Base-by-base conservation (phyloP, 305 asterid genomes). In the Caryopteris hybrid region DNA sequence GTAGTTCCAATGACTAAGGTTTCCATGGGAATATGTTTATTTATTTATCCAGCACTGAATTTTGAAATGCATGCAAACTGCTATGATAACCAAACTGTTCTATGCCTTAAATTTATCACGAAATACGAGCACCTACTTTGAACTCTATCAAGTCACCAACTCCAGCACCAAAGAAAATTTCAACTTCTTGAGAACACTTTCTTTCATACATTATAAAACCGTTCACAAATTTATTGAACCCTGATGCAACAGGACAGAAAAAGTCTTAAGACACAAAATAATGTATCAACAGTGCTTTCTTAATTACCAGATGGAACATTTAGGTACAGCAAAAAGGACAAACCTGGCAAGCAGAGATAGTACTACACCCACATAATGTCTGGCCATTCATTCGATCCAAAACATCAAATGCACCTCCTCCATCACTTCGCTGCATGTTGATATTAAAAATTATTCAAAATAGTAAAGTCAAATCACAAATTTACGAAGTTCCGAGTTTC, bases 341-440 rank as follows among this genome's bases (percentile, higher is more conserved):
- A 68, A 93, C 99, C 99, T 89, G 90, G 83, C 98, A 94, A 68
- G 96, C 88, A 48, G 88, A 78, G 74, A 91, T 75, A 6, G 89
- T 75, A 67, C 71, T 73, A 68, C 99, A 94, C 60, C 99, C 99
- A 41, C 99, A 94, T 62, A 94, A 79, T 12, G 90, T 67, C 68
- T 81, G 95, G 43, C 98, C 99, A 64, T 94, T 94, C 96, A 94
- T 91, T 68, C 83, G 76, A 85, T 94, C 98, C 74, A 94, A 33
- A 71, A 57, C 87, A 78, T 89, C 91, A 68, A 89, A 87, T 60
- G 86, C 93, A 50, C 98, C 99, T 80, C 98, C 96, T 29, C 99
- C 99, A 75, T 91, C 96, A 74, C 97, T 94, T 68, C 99, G 87
- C 99, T 91, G 96, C 78, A 84, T 69, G 61, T 69, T 8, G 41